phyloP scores from a whole-genome alignment of 305 asterid genomes.

The Vinca major region DNA sequence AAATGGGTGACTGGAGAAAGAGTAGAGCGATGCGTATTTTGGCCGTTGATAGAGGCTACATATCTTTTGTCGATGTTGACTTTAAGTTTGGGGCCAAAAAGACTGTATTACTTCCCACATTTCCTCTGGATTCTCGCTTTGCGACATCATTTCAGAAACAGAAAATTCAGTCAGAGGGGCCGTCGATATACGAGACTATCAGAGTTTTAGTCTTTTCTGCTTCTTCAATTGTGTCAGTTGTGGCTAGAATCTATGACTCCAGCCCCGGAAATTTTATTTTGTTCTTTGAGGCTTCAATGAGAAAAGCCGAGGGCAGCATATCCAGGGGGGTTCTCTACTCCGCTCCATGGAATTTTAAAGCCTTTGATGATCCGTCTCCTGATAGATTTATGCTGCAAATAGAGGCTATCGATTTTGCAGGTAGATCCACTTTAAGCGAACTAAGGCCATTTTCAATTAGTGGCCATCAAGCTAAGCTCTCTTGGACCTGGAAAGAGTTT shows the following conservation, averaged over 20 bases:
- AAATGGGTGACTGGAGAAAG: constrained; percentile 94
- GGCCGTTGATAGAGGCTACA: constrained; percentile 69
- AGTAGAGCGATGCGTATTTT: constrained; percentile 77
- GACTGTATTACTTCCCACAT: constrained; percentile 68
- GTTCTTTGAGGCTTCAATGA: constrained; percentile 60
- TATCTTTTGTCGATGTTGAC: constrained; percentile 63
- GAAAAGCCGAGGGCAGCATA: constrained; percentile 29
- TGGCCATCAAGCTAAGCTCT: constrained; percentile 46
- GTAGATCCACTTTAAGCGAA: constrained; percentile 50
- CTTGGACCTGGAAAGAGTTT: constrained; percentile 77
- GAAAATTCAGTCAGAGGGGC: constrained; percentile 30
- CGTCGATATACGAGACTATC: constrained; percentile 31
- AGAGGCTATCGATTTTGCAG: constrained; percentile 53
- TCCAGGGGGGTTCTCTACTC: constrained; percentile 60
- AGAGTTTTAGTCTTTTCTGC: constrained; percentile 76
- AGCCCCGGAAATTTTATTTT: constrained; percentile 39
- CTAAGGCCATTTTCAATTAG: constrained; percentile 70
- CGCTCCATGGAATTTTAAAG: constrained; percentile 65
- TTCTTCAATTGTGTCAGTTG: constrained; percentile 52
- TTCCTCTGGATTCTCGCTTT: constrained; percentile 77
- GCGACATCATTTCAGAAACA: constrained; percentile 30
- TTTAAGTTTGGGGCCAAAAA: constrained; percentile 49
- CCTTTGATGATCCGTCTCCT: constrained; percentile 81
- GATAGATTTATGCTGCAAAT: constrained; percentile 65
- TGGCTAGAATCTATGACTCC: constrained; percentile 74